These are phyloP conservation scores for Beauveria rudraprayagi DNA, from an alignment of 2,329 filamentous ascomycete genomes.

Conservation along the genomic window DNA sequence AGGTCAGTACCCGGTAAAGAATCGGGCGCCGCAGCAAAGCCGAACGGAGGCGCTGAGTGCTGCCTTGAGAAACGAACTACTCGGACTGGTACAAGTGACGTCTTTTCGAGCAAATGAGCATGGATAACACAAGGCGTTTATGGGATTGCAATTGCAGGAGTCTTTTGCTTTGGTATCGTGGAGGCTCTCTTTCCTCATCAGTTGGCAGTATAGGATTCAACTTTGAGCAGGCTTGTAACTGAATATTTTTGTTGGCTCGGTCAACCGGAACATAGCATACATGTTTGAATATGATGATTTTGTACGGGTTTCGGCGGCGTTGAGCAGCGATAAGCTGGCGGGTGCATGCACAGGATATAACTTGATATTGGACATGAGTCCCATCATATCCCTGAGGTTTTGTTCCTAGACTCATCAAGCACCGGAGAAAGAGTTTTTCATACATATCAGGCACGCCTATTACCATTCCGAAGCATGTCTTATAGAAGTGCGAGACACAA, in stretches of 20 bases:
- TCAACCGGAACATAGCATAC: neutral
- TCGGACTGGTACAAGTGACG: conserved; percentile 1
- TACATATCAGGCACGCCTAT: too few relatives aligned
- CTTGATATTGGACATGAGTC: too few relatives aligned
- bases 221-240: neutral
- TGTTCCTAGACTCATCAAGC: too few relatives aligned
- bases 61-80: neutral
- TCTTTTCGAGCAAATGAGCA: conserved; percentile 7
- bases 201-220: neutral
- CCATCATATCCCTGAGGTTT: too few relatives aligned
- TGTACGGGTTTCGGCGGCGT: neutral
- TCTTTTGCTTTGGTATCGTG: neutral
- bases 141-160: neutral
- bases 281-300: neutral
- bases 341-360: too few relatives aligned
- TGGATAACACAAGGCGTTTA: conserved; percentile 9
- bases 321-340: too few relatives aligned
- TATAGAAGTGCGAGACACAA: neutral
- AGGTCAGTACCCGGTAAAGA: conserved; percentile 37
- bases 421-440: too few relatives aligned
- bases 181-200: neutral
- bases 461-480: too few relatives aligned
- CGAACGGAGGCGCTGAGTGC: neutral
- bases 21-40: neutral
- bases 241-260: neutral